A percentile compares a stretch with the other conserved stretches of the same genome.
phyloP scores from a whole-genome alignment of 2,329 filamentous ascomycete species.

The Phialophora expanda region DNA sequence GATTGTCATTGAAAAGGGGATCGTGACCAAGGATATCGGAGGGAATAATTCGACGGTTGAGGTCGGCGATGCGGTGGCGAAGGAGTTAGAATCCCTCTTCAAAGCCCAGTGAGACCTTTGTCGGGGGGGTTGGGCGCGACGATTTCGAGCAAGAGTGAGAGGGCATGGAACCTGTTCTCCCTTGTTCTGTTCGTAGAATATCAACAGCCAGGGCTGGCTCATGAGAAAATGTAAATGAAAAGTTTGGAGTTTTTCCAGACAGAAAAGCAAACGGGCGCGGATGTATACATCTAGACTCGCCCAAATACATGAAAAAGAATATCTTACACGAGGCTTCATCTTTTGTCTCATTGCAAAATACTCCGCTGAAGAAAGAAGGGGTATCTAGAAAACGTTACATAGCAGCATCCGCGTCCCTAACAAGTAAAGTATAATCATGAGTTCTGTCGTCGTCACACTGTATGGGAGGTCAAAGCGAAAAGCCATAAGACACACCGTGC shows the following conservation, averaged over 20 bases:
- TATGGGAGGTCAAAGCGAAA: not conserved
- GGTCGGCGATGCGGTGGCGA: constrained; percentile 81
- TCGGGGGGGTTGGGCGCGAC: too few relatives aligned
- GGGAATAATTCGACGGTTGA: constrained; percentile 74
- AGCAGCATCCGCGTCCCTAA: not conserved
- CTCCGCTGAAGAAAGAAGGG: not conserved
- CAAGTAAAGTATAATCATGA: not conserved
- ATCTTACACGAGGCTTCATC: not conserved
- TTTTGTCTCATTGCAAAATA: not conserved
- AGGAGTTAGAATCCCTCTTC: constrained; percentile 73
- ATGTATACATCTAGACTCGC: not conserved
- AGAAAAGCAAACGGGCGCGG: not conserved
- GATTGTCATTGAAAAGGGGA: constrained; percentile 76
- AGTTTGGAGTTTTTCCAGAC: not conserved
- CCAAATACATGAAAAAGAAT: not conserved
- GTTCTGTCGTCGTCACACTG: constrained; percentile 22
- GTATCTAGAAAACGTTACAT: not conserved
- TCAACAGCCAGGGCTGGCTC: not conserved
- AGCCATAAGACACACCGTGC: not conserved
- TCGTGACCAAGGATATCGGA: constrained; percentile 83
- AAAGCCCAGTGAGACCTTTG: constrained; percentile 43
- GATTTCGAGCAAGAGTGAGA: not conserved
- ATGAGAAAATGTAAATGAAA: not conserved
- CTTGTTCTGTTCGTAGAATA: not conserved
- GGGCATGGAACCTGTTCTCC: not conserved